A percentile compares a stretch with the other conserved stretches of the same genome.
phyloP scores from a whole-genome alignment of 257 asterid species.

The Solanum ahanhuiri region DNA sequence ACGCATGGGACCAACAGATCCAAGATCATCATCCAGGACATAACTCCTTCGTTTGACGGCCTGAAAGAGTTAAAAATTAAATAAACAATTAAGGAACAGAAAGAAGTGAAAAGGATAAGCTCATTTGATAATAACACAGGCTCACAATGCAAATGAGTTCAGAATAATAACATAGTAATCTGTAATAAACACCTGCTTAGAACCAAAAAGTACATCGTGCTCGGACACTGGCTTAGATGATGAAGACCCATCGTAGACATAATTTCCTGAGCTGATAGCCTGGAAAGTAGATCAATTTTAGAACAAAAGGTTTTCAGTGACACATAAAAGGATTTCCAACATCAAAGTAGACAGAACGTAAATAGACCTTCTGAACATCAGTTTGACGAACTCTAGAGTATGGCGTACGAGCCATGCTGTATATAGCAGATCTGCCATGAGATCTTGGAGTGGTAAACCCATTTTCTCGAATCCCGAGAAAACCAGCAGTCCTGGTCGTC shows the following conservation, averaged over 20 bases:
- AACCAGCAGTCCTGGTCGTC: constrained; percentile 11
- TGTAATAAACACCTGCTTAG: constrained; percentile 30
- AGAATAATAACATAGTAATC: background rate
- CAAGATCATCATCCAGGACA: constrained; percentile 61
- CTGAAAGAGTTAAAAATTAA: constrained; percentile 25
- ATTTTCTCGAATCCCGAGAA: constrained; percentile 38
- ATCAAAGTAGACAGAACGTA: background rate
- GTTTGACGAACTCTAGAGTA: constrained; percentile 51
- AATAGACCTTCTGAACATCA: constrained; percentile 43
- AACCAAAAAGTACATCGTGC: constrained; percentile 23
- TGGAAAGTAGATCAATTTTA: constrained; percentile 16
- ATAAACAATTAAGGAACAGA: background rate
- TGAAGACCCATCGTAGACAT: constrained; percentile 32
- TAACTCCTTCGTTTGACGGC: constrained; percentile 73
- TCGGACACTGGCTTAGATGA: constrained; percentile 23
- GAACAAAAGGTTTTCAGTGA: background rate
- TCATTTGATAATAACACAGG: background rate
- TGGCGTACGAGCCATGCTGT: constrained; percentile 92
- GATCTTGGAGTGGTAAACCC: constrained; percentile 63
- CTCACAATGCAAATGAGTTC: background rate
- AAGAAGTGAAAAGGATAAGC: background rate
- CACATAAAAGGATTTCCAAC: background rate
- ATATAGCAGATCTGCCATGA: constrained; percentile 77
- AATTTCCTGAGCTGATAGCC: constrained; percentile 39
- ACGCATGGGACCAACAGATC: constrained; percentile 67